These are phyloP conservation scores for Fusarium graminum DNA, from an alignment of 2,329 filamentous ascomycete species.

Conservation along the genomic window DNA sequence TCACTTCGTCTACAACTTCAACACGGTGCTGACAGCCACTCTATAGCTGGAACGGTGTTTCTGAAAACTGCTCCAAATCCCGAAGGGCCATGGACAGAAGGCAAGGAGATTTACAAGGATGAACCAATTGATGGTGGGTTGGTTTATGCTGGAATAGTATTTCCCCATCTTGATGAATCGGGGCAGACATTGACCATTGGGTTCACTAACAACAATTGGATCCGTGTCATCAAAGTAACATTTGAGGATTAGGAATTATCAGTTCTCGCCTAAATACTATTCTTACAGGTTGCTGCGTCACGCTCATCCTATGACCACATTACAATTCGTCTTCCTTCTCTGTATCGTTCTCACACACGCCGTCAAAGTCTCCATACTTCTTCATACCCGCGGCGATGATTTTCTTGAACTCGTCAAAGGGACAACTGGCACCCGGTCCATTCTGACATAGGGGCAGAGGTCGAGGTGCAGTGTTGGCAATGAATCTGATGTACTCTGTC, in stretches of 20 bases:
- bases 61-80: constrained; percentile 42
- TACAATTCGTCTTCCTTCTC: constrained; percentile 33
- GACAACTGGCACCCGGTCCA: constrained; percentile 41
- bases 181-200: constrained; percentile 55
- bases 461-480: constrained; percentile 43
- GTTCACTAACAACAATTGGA: constrained; percentile 57
- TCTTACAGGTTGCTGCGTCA: not conserved
- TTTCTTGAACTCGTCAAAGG: constrained; percentile 39
- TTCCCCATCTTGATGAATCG: constrained; percentile 55
- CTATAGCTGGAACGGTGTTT: constrained; percentile 22
- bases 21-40: accelerated
- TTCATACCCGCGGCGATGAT: constrained; percentile 39
- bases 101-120: constrained; percentile 53
- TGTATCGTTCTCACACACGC: constrained; percentile 38
- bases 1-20: accelerated
- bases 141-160: constrained; percentile 56
- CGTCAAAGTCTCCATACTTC: constrained; percentile 43
- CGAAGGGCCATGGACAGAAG: constrained; percentile 56
- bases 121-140: constrained; percentile 49
- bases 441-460: constrained; percentile 40
- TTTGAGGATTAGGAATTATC: not conserved
- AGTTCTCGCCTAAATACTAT: accelerated
- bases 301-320: not conserved
- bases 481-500: constrained; percentile 43
- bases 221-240: constrained; percentile 52